A percentile compares a stretch with the other conserved stretches of the same genome.
These are phyloP conservation scores for Russula vinacea DNA, from an alignment of 768 basidiomycete genomes.

Conservation along the genomic window DNA sequence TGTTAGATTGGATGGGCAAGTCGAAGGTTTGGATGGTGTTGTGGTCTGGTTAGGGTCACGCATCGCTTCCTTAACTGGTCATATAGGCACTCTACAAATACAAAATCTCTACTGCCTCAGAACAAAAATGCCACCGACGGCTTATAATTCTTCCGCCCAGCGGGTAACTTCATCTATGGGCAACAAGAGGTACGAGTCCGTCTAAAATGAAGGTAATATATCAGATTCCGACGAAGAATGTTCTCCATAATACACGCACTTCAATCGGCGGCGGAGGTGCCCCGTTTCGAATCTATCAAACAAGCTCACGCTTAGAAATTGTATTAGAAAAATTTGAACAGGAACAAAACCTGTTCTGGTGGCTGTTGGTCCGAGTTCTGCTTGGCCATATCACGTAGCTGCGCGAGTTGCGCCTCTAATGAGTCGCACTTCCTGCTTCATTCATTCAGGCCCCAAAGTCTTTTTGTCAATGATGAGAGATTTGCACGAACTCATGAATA, in stretches of 20 bases:
- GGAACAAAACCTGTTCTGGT: slow-evolving; percentile 26
- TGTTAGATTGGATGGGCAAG: not conserved
- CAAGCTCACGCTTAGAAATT: not conserved
- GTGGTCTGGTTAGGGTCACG: not conserved
- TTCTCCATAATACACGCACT: slow-evolving; percentile 1
- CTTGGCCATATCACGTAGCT: slow-evolving; percentile 41
- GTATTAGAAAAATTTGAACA: not conserved
- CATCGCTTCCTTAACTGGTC: not conserved
- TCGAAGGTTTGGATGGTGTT: too few relatives aligned
- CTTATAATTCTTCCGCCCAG: slow-evolving; percentile 54
- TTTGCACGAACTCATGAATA: slow-evolving; percentile 59
- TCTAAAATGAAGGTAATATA: not conserved
- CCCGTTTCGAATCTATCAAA: slow-evolving; percentile 3
- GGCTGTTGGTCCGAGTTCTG: slow-evolving; percentile 11
- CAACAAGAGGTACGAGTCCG: slow-evolving; percentile 23
- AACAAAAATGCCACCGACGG: not conserved
- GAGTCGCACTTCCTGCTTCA: slow-evolving; percentile 65
- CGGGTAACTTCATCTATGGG: slow-evolving; percentile 46
- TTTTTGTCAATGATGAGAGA: not conserved
- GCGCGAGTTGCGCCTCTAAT: slow-evolving; percentile 59
- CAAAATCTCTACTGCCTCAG: not conserved
- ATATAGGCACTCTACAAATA: not conserved
- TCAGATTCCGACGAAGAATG: not conserved
- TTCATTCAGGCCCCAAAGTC: not conserved
- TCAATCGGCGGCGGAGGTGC: slow-evolving; percentile 1